A percentile compares a stretch with the other conserved stretches of the same genome.
Evolutionary conservation across 306 rosid species (phyloP).

Genomic region (Begonia masoniana): DNA sequence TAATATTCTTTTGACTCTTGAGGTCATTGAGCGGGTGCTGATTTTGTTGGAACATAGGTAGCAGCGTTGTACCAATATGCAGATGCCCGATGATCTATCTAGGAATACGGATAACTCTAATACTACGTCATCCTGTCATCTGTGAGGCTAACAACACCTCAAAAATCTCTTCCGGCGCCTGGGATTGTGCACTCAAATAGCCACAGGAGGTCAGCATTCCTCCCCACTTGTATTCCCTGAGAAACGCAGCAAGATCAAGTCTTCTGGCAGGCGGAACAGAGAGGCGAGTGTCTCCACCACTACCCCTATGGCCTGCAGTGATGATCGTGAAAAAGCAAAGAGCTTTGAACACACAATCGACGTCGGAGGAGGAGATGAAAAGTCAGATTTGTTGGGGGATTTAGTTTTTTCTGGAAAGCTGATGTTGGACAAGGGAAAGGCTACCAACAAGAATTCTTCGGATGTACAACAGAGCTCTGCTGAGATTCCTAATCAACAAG

Average conservation of each 20-base stretch:
- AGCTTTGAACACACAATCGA: slow-evolving; percentile 81
- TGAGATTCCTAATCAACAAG: slow-evolving; percentile 31
- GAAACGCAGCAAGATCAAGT: slow-evolving; percentile 66
- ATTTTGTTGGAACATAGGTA: neutral
- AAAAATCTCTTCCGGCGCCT: slow-evolving; percentile 65
- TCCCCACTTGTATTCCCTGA: slow-evolving; percentile 94
- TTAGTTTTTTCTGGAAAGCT: slow-evolving; percentile 66
- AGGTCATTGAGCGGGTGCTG: neutral
- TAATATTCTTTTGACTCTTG: neutral
- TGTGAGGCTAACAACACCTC: slow-evolving; percentile 52
- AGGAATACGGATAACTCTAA: slow-evolving; percentile 35
- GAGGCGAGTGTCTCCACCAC: slow-evolving; percentile 20
- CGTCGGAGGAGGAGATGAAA: slow-evolving; percentile 72
- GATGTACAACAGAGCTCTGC: slow-evolving; percentile 29
- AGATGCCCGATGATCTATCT: slow-evolving; percentile 50
- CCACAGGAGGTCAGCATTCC: slow-evolving; percentile 74
- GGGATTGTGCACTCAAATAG: slow-evolving; percentile 86
- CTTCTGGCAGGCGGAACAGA: slow-evolving; percentile 29
- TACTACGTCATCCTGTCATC: slow-evolving; percentile 22
- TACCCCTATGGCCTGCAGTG: slow-evolving; percentile 14
- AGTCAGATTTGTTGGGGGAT: slow-evolving; percentile 80
- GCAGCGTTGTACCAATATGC: slow-evolving; percentile 35
- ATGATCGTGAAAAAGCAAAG: slow-evolving; percentile 36
- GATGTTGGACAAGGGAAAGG: slow-evolving; percentile 62
- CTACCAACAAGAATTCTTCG: slow-evolving; percentile 14